These are phyloP conservation scores for Nemania abortiva DNA, from an alignment of 2,329 filamentous ascomycete genomes.

Conservation along the genomic window DNA sequence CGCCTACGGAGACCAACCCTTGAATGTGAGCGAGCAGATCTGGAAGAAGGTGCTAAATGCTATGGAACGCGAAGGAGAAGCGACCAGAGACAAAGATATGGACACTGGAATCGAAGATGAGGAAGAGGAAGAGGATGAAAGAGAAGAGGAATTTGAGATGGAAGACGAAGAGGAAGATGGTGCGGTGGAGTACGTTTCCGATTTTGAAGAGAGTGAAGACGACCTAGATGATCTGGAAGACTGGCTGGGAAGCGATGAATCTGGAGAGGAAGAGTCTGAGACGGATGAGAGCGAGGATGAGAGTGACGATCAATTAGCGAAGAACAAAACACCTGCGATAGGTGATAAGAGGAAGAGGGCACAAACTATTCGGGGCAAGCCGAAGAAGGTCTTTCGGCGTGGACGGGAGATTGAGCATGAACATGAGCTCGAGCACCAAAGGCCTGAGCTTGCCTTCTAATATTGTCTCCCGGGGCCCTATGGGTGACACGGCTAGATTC, in stretches of 20 bases:
- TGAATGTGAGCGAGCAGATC: slow-evolving; percentile 94
- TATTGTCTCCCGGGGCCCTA: neutral
- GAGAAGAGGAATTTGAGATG: slow-evolving; percentile 65
- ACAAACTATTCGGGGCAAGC: slow-evolving; percentile 55
- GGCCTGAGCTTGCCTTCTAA: slow-evolving; percentile 51
- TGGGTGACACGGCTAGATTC: slow-evolving; percentile 10
- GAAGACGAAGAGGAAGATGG: slow-evolving; percentile 76
- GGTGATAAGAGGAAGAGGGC: slow-evolving; percentile 63
- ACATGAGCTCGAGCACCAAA: slow-evolving; percentile 65
- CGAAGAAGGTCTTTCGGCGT: slow-evolving; percentile 69
- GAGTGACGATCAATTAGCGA: slow-evolving; percentile 64
- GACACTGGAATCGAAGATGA: slow-evolving; percentile 88
- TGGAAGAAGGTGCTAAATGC: slow-evolving; percentile 97
- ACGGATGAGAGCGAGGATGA: slow-evolving; percentile 69
- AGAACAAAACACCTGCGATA: slow-evolving; percentile 59
- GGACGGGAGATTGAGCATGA: slow-evolving; percentile 83
- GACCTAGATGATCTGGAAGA: slow-evolving; percentile 87
- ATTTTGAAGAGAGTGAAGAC: slow-evolving; percentile 85
- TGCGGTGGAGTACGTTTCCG: slow-evolving; percentile 92
- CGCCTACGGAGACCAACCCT: slow-evolving; percentile 91
- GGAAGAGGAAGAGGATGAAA: slow-evolving; percentile 73
- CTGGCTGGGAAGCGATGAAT: slow-evolving; percentile 83
- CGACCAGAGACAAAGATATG: slow-evolving; percentile 84
- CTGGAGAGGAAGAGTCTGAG: slow-evolving; percentile 68
- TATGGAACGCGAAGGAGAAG: slow-evolving; percentile 88